phyloP scores from a whole-genome alignment of 2,329 filamentous ascomycete species.

The Periglandula ipomoeae region DNA sequence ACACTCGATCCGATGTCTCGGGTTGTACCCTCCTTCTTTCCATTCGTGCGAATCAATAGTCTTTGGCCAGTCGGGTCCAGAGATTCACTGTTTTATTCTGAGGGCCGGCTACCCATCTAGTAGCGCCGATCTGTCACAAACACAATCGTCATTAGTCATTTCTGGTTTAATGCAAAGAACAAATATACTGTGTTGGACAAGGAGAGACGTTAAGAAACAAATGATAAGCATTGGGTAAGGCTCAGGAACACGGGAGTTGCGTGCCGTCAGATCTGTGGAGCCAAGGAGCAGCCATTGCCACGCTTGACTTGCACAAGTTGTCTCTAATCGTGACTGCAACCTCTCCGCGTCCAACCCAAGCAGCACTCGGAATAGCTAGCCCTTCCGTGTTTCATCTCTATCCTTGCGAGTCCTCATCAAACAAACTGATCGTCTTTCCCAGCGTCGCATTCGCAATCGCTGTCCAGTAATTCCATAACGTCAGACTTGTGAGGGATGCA shows the following conservation, averaged over 20 bases:
- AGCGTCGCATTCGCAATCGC: neutral
- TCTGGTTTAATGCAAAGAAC: neutral
- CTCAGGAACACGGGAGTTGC: neutral
- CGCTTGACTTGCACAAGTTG: neutral
- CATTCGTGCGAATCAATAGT: neutral
- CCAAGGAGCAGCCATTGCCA: neutral
- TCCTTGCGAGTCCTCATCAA: too few species aligned
- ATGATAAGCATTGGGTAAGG: neutral
- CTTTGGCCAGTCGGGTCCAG: neutral
- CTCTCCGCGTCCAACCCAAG: neutral
- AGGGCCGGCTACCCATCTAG: slow-evolving; percentile 4
- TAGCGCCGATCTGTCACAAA: slow-evolving; percentile 15
- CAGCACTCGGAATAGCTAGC: neutral
- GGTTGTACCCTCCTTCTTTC: neutral
- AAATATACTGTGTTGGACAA: neutral
- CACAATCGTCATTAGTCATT: slow-evolving; percentile 9
- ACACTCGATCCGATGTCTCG: neutral
- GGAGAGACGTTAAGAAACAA: neutral
- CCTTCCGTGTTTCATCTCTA: too few species aligned
- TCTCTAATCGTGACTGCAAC: too few species aligned
- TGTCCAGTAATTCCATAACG: neutral
- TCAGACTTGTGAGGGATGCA: neutral
- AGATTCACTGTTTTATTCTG: neutral
- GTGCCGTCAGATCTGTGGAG: neutral
- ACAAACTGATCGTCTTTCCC: neutral